Conservation (phyloP, 2,329 filamentous ascomycete genomes). For the Penicillium italicum region DNA sequence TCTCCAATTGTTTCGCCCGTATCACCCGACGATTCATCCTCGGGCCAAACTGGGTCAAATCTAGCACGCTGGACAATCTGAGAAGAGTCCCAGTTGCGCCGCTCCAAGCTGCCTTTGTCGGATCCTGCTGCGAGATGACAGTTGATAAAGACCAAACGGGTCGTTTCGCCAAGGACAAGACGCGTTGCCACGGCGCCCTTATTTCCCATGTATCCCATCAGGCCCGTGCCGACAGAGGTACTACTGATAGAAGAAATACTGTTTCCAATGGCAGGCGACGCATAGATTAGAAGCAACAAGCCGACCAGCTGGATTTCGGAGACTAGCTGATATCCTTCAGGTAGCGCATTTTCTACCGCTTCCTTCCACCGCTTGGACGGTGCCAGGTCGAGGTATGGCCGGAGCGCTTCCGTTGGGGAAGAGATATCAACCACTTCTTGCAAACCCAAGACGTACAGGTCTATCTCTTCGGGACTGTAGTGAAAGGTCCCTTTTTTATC, state of each 20-base stretch:
- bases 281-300: conserved; percentile 78
- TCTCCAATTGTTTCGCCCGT: conserved; percentile 66
- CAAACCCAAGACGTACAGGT: conserved; percentile 82
- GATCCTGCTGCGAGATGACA: conserved; percentile 85
- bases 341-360: conserved; percentile 69
- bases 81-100: conserved; percentile 82
- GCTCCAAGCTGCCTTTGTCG: conserved; percentile 71
- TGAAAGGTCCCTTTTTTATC: conserved; percentile 43
- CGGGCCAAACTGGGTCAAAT: conserved; percentile 70
- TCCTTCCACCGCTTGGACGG: conserved; percentile 76
- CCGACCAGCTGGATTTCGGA: conserved; percentile 83
- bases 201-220: conserved; percentile 92
- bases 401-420: conserved; percentile 72
- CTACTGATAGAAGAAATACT: conserved; percentile 80
- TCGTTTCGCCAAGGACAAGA: conserved; percentile 83
- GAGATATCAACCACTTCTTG: conserved; percentile 90
- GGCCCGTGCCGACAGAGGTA: conserved; percentile 77
- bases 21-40: conserved; percentile 58
- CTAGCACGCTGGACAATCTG: conserved; percentile 73
- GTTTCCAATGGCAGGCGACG: conserved; percentile 68
- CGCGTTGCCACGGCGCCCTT: conserved; percentile 85
- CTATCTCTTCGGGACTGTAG: conserved; percentile 60
- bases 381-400: conserved; percentile 68
- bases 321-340: conserved; percentile 70
- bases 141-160: conserved; percentile 84